Evolutionary conservation across 78 protist genomes (phyloP), one percentile per base, ranked within the genome.

Genomic region (Dictyostelium firmibasis): DNA sequence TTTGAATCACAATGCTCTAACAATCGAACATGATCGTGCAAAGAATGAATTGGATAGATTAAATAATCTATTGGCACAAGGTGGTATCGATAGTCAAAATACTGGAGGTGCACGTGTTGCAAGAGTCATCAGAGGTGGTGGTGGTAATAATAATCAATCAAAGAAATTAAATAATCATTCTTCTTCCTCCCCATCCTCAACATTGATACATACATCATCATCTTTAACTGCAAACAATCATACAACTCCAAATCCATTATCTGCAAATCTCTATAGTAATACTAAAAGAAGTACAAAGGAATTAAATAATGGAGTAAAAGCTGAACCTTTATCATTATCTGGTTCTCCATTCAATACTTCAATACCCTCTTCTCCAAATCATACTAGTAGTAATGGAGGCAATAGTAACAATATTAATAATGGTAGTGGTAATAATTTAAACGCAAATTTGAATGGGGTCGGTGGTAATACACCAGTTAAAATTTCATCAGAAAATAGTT

Each of bases 121-220:
- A 50, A 60, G 78, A 81, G 82, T 85, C 7, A 18, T 89, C 13
- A 38, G 94, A 69, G 86, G 94, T 70, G 94, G 94, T 27, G 83
- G 88, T 70, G 81, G 88, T 44, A 36, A 31, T 44, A 36, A 31
- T 62, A 18, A 29, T n/a, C 86, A 76, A 18, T 18, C 6, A 14
- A 50, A 20, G 10, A 23, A 10, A 43, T 0, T 43, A 3, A 13
- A 18, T 27, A 36, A 57, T 57, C 67, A 57, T 33, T 33, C 27
- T 2, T 2, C 29, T 27, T 8, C 75, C 11, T 27, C 72, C 5
- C 20, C 70, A 20, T 23, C 70, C 14, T 60, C 72, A 62, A 25
- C 72, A 11, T 62, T 62, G 16, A 50, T 16, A 16, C 62, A 50
- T 50, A n/a, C n/a, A n/a, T n/a, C n/a, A n/a, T 57, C 64, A 53